phyloP scores from a whole-genome alignment of 2,329 filamentous ascomycete genomes.

The Pestalotiopsis sp. region DNA sequence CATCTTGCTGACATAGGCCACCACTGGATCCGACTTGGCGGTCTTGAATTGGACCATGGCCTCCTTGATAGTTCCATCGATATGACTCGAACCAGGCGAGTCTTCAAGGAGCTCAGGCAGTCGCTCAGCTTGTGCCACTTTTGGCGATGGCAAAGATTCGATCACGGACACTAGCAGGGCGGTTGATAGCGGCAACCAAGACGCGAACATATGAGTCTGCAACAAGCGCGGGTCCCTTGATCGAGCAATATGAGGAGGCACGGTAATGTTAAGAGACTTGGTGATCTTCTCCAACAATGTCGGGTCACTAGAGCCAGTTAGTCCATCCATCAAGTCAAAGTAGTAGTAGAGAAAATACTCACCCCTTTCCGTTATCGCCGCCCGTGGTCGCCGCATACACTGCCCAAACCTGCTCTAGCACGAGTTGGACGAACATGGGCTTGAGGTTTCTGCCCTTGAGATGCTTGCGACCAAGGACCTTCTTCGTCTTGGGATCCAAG shows the following conservation, averaged over 20 bases:
- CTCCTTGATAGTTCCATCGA: conserved; percentile 71
- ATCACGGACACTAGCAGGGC: conserved; percentile 92
- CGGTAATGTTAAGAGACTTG: conserved; percentile 82
- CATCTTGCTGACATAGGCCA: conserved; percentile 98
- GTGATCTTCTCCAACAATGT: conserved; percentile 89
- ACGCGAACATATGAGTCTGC: conserved; percentile 82
- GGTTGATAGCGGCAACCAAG: conserved; percentile 91
- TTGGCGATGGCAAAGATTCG: conserved; percentile 87
- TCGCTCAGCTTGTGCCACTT: conserved; percentile 75
- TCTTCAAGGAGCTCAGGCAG: conserved; percentile 78
- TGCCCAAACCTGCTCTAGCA: conserved; percentile 94
- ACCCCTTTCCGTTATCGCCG: conserved; percentile 80
- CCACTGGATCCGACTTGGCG: conserved; percentile 72
- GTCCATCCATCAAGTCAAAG: too few species aligned
- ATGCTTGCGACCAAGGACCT: conserved; percentile 87
- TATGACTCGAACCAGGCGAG: conserved; percentile 75
- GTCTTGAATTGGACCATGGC: conserved; percentile 83
- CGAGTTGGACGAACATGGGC: conserved; percentile 96
- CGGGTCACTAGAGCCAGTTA: conserved; percentile 61
- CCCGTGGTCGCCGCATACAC: conserved; percentile 90
- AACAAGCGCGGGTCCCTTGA: conserved; percentile 83
- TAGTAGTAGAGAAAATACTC: conserved; percentile 40
- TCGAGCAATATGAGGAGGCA: conserved; percentile 82
- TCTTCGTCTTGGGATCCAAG: conserved; percentile 94
- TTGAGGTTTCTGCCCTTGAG: conserved; percentile 89